Evolutionary conservation across 2,329 filamentous ascomycete genomes (phyloP), one percentile per base, ranked within the genome.

Genomic region (Trematosphaeria pertusa): DNA sequence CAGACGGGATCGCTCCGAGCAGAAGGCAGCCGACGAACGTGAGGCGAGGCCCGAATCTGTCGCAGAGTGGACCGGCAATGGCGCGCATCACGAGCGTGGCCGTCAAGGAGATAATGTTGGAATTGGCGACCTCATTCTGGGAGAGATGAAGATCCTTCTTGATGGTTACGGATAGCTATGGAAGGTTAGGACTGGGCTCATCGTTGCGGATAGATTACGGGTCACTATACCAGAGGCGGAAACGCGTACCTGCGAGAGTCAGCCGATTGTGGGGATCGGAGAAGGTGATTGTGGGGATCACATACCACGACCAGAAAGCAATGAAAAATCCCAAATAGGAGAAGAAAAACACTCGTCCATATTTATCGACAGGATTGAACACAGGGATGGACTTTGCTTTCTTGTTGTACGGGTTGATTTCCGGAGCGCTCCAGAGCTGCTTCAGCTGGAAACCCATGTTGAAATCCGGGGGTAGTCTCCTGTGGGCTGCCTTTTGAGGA

Each of bases 281-380:
- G 15, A 46, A 36, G 17, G n/a, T n/a, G n/a, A n/a, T n/a, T n/a
- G 15, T 43, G 41, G 43, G 30, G 15, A 64, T n/a, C n/a, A n/a
- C 75, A 65, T 69, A 80, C 82, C 82, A 96, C 9, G 89, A 91
- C 81, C 90, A 89, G 73, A 96, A 96, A 6, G 89, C 87, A 42
- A 93, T 82, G 81, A 94, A 86, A 72, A 94, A 94, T 2, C 89
- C 89, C 37, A 91, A 81, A 85, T 89, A 94, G 1, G 88, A 88
- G 75, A 96, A 96, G 78, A 92, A 91, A 73, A 95, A 96, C 0
- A 94, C 91, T 5, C 91, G 82, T 28, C 91, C 91, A 76, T 96
- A 91, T 59, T 85, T 76, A 69, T 95, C 81, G 61, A 92, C 67
- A 0, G 87, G 83, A 69, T 96, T 96, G 52, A 96, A 75, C 17